Evolutionary conservation across 352 stramenopile species (phyloP), one percentile per base, ranked within the genome.

Genomic region (Phytophthora brassicae): DNA sequence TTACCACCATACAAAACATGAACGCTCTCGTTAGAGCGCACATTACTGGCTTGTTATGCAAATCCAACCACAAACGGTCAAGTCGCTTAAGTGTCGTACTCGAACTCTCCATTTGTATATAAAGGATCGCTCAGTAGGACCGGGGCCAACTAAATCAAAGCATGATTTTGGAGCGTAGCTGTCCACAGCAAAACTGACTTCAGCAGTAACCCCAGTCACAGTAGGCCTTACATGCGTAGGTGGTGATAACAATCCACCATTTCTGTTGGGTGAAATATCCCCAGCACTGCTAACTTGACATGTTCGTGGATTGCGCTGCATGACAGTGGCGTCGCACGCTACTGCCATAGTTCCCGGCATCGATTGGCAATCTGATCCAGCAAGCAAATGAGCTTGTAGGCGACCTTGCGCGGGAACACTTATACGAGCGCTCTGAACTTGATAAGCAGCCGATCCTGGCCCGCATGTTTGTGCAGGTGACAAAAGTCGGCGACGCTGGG

Each of bases 21-120:
- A 20, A 42, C 36, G 14, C 36, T 56, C 35, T 56, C 50, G 22
- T 57, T 57, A 20, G 16, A 20, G 13, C 36, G 36, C n/a, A 43
- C 36, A 43, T 3, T 20, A 8, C n/a, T 43, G 2, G 12, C 36
- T 43, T 4, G 36, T 6, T 23, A 23, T 13, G 16, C 36, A 43
- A 23, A 43, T 43, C 14, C 16, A 43, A 3, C 16, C 36, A n/a
- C n/a, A 43, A 8, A 43, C 36, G 5, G 12, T 41, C 12, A 41
- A 41, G 35, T 41, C 35, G 19, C 35, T 41, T 6, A 20, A 12
- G 19, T 41, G 35, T 5, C 35, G 35, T 8, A 41, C 35, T 1
- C 35, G 35, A 4, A 41, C 35, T 6, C 35, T 16, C 35, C 35
- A 41, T 16, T 41, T 41, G 35, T 19, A 41, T 20, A 41, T 41